Evolutionary conservation across 2,329 filamentous ascomycete species (phyloP).

Genomic region (Ophiostoma populinum): DNA sequence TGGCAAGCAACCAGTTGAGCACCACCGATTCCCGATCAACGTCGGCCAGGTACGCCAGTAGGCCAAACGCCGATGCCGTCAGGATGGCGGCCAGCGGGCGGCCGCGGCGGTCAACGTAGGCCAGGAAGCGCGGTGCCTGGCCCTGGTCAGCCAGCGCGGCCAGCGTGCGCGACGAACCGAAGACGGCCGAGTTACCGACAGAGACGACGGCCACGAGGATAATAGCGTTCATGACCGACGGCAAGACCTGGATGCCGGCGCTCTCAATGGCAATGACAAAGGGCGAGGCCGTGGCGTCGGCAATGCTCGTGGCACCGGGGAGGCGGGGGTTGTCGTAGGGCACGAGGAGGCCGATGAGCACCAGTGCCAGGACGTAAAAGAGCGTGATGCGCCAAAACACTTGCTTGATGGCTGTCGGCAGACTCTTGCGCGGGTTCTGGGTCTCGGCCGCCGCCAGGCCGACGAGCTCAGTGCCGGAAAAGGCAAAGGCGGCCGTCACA

Average conservation of each 20-base stretch:
- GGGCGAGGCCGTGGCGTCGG: slow-evolving; percentile 61
- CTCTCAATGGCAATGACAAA: slow-evolving; percentile 87
- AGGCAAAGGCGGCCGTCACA: slow-evolving; percentile 60
- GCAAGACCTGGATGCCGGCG: slow-evolving; percentile 63
- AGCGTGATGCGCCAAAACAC: slow-evolving; percentile 88
- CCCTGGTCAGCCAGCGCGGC: slow-evolving; percentile 78
- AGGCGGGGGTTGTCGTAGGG: slow-evolving; percentile 52
- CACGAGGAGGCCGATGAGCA: slow-evolving; percentile 67
- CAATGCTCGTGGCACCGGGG: slow-evolving; percentile 35
- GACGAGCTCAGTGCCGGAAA: slow-evolving; percentile 59
- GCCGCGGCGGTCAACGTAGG: slow-evolving; percentile 68
- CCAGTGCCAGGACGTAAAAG: slow-evolving; percentile 75
- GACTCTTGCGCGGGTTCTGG: slow-evolving; percentile 59
- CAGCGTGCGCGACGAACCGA: slow-evolving; percentile 78
- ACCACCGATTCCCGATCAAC: slow-evolving; percentile 40
- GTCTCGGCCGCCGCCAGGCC: slow-evolving; percentile 65
- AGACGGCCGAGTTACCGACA: slow-evolving; percentile 82
- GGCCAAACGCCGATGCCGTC: slow-evolving; percentile 48
- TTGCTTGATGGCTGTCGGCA: slow-evolving; percentile 79
- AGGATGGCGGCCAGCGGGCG: slow-evolving; percentile 60
- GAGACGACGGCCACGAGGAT: slow-evolving; percentile 82
- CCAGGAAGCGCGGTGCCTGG: slow-evolving; percentile 60
- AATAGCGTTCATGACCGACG: slow-evolving; percentile 86
- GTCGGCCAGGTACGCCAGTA: slow-evolving; percentile 63
- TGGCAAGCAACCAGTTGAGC: slow-evolving; percentile 64